These are phyloP conservation scores for Dioscorea alata DNA, from an alignment of 106 monocot species.

Conservation along the genomic window DNA sequence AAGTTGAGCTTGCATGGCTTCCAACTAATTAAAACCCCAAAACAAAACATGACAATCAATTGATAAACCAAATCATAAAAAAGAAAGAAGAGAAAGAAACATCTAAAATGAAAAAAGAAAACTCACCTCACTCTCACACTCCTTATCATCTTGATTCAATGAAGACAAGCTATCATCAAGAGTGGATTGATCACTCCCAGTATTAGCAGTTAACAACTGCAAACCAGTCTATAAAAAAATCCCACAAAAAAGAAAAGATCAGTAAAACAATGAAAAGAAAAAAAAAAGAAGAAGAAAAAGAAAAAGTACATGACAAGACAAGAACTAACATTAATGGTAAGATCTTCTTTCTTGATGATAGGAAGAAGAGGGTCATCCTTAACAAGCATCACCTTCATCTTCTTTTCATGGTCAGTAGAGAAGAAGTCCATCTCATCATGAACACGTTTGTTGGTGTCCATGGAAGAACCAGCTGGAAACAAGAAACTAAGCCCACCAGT, in stretches of 20 bases:
- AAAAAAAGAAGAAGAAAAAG: not conserved
- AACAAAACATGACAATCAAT: not conserved
- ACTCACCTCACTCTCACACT: constrained; percentile 47
- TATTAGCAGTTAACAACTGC: constrained; percentile 49
- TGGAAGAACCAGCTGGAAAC: constrained; percentile 4
- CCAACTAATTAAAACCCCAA: constrained; percentile 19
- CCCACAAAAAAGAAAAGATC: not conserved
- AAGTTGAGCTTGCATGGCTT: constrained; percentile 22
- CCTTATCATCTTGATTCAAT: constrained; percentile 36
- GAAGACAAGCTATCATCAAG: constrained; percentile 46
- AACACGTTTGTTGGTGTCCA: not conserved
- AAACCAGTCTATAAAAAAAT: constrained; percentile 35
- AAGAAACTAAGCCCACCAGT: not conserved
- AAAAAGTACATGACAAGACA: no score
- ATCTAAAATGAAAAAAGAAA: not conserved
- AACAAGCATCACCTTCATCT: not conserved
- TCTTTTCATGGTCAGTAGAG: constrained; percentile 2
- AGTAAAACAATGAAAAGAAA: not conserved
- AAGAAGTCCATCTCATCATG: constrained; percentile 14
- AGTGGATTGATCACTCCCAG: constrained; percentile 60
- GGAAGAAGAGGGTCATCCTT: not conserved
- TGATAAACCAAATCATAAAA: not conserved
- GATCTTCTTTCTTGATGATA: constrained; percentile 6
- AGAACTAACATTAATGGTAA: constrained; percentile 21
- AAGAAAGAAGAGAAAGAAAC: not conserved